Conservation (phyloP, 2,329 filamentous ascomycete species). For the Cordyceps javanica region DNA sequence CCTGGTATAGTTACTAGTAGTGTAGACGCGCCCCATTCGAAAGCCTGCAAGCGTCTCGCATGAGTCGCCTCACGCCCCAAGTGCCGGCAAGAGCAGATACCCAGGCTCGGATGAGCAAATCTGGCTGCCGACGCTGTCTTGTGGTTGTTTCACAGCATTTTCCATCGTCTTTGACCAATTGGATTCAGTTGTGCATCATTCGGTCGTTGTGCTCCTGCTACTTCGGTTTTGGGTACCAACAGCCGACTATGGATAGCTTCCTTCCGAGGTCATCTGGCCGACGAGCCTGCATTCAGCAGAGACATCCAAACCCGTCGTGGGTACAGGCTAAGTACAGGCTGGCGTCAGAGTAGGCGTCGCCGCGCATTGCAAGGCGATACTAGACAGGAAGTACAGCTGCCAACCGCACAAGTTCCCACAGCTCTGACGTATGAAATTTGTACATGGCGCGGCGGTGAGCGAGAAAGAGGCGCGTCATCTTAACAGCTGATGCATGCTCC, state of each 20-base stretch:
- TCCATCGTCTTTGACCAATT: not conserved
- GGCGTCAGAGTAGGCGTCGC: not conserved
- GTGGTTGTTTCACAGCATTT: not conserved
- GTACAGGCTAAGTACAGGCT: not conserved
- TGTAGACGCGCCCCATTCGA: not conserved
- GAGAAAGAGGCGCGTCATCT: not conserved
- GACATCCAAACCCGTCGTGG: not conserved
- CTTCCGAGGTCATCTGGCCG: not conserved
- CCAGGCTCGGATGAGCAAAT: no score
- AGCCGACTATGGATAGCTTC: not conserved
- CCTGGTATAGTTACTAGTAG: not conserved
- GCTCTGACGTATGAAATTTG: not conserved
- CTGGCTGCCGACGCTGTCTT: not conserved
- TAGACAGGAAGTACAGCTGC: not conserved
- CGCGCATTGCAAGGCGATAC: not conserved
- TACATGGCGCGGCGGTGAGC: not conserved
- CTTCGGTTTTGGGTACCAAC: slow-evolving; percentile 5
- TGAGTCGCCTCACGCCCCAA: not conserved
- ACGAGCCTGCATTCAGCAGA: not conserved
- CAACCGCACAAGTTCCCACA: not conserved
- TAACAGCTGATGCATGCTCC: not conserved
- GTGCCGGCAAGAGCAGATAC: not conserved
- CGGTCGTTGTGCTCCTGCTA: not conserved
- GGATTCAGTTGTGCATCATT: not conserved
- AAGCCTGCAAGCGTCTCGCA: not conserved